Evolutionary conservation across 345 rosid species (phyloP).

Genomic region (Nephelium lappaceum): DNA sequence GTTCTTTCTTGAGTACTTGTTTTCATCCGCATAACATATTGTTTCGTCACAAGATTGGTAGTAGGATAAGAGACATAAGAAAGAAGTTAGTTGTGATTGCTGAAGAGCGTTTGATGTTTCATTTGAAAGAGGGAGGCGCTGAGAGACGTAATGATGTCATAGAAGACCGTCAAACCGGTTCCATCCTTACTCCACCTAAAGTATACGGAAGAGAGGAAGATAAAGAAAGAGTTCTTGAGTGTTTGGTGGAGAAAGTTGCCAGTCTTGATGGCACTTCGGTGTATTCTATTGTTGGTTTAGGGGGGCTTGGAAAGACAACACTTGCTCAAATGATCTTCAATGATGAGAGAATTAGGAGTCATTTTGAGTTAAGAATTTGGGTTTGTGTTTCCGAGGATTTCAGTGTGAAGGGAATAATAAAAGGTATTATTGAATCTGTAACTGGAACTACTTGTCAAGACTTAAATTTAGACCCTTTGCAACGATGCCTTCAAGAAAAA

Average conservation of each 20-base stretch:
- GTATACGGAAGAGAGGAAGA: conserved; percentile 7
- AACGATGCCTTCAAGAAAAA: neutral
- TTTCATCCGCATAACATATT: neutral
- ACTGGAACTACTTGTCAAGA: neutral
- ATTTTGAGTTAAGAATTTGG: conserved; percentile 10
- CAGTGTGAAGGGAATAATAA: neutral
- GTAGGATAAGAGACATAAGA: neutral
- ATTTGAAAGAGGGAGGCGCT: neutral
- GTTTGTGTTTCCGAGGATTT: conserved; percentile 7
- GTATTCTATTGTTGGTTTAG: too few species aligned
- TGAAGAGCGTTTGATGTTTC: neutral
- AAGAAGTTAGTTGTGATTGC: neutral
- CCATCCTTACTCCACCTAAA: too few species aligned
- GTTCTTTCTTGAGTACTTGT: neutral
- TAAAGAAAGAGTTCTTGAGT: neutral
- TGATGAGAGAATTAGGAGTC: neutral
- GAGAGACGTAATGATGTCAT: neutral
- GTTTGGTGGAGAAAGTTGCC: too few species aligned
- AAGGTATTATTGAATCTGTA: neutral
- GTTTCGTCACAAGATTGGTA: neutral
- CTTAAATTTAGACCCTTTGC: neutral
- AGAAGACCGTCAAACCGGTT: too few species aligned
- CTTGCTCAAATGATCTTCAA: neutral
- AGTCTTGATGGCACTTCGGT: too few species aligned
- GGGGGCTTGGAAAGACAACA: too few species aligned